Conservation (phyloP, 192 early-diverging fungal genomes). For the Backusella tuberculispora region DNA sequence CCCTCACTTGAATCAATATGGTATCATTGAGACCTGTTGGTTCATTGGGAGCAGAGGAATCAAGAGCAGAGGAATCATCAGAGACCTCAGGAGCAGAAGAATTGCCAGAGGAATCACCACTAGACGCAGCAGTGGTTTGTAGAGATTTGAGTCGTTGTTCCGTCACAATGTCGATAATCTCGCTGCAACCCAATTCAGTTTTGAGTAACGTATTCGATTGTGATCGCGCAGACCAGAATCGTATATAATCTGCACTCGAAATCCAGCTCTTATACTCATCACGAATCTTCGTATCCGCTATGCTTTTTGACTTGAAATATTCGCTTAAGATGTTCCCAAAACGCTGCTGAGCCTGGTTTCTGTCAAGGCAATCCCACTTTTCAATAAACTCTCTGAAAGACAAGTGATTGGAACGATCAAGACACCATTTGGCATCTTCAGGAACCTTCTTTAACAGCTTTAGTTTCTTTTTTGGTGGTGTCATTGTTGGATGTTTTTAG, state of each 20-base stretch:
- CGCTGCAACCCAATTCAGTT: constrained; percentile 10
- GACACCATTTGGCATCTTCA: constrained; percentile 26
- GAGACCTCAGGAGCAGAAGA: not conserved
- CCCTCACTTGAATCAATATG: constrained; percentile 4
- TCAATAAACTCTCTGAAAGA: constrained; percentile 31
- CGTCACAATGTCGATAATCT: constrained; percentile 25
- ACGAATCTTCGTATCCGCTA: not conserved
- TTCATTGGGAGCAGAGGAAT: constrained; percentile 13
- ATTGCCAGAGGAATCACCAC: not conserved
- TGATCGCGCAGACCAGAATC: constrained; percentile 15
- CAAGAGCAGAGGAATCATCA: not conserved
- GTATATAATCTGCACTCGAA: constrained; percentile 22
- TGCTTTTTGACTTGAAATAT: constrained; percentile 24
- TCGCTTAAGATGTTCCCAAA: constrained; percentile 17
- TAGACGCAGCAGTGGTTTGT: constrained; percentile 22
- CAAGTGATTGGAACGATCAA: constrained; percentile 19
- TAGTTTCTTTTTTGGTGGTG: constrained; percentile 16
- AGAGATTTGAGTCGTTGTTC: constrained; percentile 25
- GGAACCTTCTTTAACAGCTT: constrained; percentile 13
- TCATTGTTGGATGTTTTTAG: constrained; percentile 12
- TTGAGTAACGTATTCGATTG: not conserved
- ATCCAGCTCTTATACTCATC: constrained; percentile 25
- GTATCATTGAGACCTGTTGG: constrained; percentile 5
- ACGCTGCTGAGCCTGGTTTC: constrained; percentile 24
- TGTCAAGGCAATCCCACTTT: constrained; percentile 25